A percentile compares a stretch with the other conserved stretches of the same genome.
phyloP scores from a whole-genome alignment of 306 rosid species.

The Pachyrhizus erosus region DNA sequence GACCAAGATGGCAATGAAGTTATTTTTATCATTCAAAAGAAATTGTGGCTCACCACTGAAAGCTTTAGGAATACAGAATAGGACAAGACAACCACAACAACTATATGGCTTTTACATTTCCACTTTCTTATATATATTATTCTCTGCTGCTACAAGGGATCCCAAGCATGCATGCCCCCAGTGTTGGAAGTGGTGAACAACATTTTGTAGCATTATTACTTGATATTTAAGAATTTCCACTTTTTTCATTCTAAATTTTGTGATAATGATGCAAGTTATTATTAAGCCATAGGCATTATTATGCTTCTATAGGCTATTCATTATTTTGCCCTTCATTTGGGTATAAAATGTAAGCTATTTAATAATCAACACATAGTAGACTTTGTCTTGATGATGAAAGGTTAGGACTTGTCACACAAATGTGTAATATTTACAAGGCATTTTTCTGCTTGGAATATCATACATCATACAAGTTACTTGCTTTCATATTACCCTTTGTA shows the following conservation, averaged over 20 bases:
- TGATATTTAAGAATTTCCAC: conserved; percentile 24
- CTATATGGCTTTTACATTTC: conserved; percentile 33
- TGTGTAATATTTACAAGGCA: conserved; percentile 24
- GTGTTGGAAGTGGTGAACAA: conserved; percentile 47
- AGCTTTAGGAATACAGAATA: conserved; percentile 72
- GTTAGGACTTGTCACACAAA: conserved; percentile 18
- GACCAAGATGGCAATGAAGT: conserved; percentile 67
- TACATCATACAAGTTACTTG: neutral
- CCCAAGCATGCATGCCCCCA: conserved; percentile 46
- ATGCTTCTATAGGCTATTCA: conserved; percentile 58
- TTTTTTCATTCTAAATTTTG: conserved; percentile 21
- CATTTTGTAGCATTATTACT: conserved; percentile 64
- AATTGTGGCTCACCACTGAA: conserved; percentile 78
- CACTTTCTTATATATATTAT: conserved; percentile 18
- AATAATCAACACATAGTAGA: conserved; percentile 48
- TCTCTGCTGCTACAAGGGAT: conserved; percentile 56
- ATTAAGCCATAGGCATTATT: conserved; percentile 44
- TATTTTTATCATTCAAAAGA: conserved; percentile 76
- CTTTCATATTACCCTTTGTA: conserved; percentile 11
- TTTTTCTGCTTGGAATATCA: conserved; percentile 17
- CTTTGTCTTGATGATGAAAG: conserved; percentile 39
- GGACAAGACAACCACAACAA: conserved; percentile 32
- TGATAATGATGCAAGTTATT: conserved; percentile 55
- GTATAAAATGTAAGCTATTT: conserved; percentile 51
- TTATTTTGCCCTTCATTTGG: conserved; percentile 27